These are phyloP conservation scores for Leucosporidium creatinivorum DNA, from an alignment of 768 basidiomycete species.

Conservation along the genomic window DNA sequence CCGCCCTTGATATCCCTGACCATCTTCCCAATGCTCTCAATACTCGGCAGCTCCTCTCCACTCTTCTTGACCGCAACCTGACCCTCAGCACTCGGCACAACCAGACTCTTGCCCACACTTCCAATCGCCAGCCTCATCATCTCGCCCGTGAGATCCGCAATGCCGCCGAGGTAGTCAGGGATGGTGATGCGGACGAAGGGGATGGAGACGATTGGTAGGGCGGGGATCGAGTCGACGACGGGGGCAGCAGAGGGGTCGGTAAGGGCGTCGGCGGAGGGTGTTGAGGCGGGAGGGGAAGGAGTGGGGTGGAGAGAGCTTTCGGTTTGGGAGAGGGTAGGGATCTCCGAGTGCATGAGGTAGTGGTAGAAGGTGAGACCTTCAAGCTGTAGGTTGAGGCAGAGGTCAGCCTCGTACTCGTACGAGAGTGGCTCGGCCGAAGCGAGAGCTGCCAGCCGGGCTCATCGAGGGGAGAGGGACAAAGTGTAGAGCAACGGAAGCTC, in stretches of 20 bases:
- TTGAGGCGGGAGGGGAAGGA: not conserved
- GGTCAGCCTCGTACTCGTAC: not conserved
- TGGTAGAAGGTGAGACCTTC: constrained; percentile 56
- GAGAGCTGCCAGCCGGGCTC: no score
- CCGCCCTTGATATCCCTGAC: constrained; percentile 44
- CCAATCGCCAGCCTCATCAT: constrained; percentile 93
- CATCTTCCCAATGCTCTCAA: constrained; percentile 39
- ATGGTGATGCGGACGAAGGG: no score
- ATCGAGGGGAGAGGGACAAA: no score
- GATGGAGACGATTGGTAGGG: constrained; percentile 36
- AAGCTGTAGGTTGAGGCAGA: constrained; percentile 45
- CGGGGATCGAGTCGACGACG: constrained; percentile 47
- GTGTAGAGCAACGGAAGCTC: not conserved
- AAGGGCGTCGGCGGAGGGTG: not conserved
- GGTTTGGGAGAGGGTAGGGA: constrained; percentile 29
- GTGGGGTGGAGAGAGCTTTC: constrained; percentile 14
- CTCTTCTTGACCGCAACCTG: not conserved
- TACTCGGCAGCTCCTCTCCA: constrained; percentile 40
- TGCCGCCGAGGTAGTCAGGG: constrained; percentile 76
- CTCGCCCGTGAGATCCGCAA: constrained; percentile 93
- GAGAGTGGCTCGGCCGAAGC: no score
- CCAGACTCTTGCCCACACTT: constrained; percentile 47
- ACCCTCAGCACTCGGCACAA: not conserved
- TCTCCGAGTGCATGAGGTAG: constrained; percentile 25
- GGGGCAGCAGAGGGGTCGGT: not conserved